Conservation (phyloP, 352 stramenopile genomes). For the Pythium volutum region DNA sequence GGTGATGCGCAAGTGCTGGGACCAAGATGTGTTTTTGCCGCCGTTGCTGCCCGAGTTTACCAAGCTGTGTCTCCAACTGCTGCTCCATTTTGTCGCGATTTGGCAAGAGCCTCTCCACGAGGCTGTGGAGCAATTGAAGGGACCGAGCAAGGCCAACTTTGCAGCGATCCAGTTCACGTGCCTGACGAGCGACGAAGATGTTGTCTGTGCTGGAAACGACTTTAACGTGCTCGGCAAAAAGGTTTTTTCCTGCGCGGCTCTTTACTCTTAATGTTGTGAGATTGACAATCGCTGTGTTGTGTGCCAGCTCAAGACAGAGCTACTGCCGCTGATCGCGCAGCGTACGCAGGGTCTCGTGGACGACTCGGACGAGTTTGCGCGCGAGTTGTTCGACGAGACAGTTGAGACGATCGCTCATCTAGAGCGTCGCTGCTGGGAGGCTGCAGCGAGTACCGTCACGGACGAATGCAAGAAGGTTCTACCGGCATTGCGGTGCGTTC, state of each 20-base stretch:
- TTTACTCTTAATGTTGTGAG: background rate
- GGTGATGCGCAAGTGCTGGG: conserved; percentile 56
- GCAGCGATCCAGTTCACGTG: conserved; percentile 36
- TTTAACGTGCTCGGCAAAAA: conserved; percentile 60
- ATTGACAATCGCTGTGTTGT: conserved; percentile 27
- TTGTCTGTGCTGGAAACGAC: conserved; percentile 68
- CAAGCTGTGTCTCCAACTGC: conserved; percentile 68
- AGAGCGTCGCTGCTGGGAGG: conserved; percentile 64
- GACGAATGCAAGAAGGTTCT: conserved; percentile 87
- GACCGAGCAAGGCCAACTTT: conserved; percentile 49
- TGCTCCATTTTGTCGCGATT: conserved; percentile 53
- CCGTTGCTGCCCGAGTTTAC: conserved; percentile 61
- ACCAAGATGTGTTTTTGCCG: conserved; percentile 46
- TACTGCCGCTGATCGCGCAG: conserved; percentile 35
- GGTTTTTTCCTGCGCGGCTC: conserved; percentile 24
- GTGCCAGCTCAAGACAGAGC: conserved; percentile 49
- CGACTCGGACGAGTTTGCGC: conserved; percentile 40
- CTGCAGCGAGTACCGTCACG: conserved; percentile 49
- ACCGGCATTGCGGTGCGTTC: conserved; percentile 64
- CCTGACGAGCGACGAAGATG: conserved; percentile 54
- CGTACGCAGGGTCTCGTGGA: conserved; percentile 46
- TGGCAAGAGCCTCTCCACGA: conserved; percentile 55
- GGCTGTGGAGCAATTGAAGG: conserved; percentile 41
- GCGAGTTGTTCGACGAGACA: conserved; percentile 33
- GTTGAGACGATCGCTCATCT: conserved; percentile 39